A percentile compares a stretch with the other conserved stretches of the same genome.
phyloP scores from a whole-genome alignment of 1,284 basidiomycete species.

The Ustilago lituana region DNA sequence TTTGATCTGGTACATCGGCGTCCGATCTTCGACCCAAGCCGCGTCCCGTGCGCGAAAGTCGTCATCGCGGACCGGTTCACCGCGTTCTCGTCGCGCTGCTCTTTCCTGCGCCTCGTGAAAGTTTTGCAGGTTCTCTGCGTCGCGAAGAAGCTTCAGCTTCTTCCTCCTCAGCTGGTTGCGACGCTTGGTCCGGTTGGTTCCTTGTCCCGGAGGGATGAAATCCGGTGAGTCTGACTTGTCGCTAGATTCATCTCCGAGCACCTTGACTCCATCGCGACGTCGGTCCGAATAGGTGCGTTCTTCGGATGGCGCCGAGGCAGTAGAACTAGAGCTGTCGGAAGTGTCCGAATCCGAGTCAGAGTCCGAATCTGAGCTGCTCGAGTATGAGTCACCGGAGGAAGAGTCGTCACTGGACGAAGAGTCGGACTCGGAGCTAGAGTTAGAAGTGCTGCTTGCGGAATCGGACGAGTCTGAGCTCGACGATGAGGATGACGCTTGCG shows the following conservation, averaged over 20 bases:
- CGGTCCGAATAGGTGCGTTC: slow-evolving; percentile 6
- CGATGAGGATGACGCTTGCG: background rate
- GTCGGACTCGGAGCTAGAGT: slow-evolving; percentile 11
- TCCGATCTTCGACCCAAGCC: slow-evolving; percentile 8
- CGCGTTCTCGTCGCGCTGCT: background rate
- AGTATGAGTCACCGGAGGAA: background rate
- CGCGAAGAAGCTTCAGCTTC: slow-evolving; percentile 7
- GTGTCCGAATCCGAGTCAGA: background rate
- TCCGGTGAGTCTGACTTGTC: background rate
- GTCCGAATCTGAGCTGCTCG: background rate
- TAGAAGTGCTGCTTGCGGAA: background rate
- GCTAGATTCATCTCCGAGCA: background rate
- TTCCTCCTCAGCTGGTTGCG: slow-evolving; percentile 46
- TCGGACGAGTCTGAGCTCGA: background rate
- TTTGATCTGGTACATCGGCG: slow-evolving; percentile 4
- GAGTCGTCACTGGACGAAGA: background rate
- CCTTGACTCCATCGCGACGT: background rate
- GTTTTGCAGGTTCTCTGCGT: slow-evolving; percentile 3
- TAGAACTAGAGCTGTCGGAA: slow-evolving; percentile 1
- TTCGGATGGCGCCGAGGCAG: slow-evolving; percentile 25
- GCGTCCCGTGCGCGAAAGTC: background rate
- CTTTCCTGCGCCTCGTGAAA: slow-evolving; percentile 11
- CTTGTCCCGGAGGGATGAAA: slow-evolving; percentile 40
- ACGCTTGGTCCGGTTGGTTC: slow-evolving; percentile 44
- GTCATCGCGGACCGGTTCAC: background rate